Percentiles rank a stretch among this genome's conserved stretches.
Conservation (phyloP, 177 flowering plant genomes). For the Tripterygium wilfordii region DNA sequence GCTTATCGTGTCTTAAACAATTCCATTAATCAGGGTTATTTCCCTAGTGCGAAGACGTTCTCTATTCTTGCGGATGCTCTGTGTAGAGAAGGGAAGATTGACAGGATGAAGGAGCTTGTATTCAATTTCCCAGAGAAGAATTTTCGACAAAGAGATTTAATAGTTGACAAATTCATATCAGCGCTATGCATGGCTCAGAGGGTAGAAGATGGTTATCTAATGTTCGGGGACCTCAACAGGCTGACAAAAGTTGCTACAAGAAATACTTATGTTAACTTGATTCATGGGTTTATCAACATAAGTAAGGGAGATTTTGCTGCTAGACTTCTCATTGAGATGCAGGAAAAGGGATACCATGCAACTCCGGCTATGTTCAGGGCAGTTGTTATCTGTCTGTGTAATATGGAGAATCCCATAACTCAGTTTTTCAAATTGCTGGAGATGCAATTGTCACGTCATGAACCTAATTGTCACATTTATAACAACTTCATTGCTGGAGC, state of each 20-base stretch:
- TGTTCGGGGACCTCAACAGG: constrained; percentile 30
- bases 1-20: constrained; percentile 52
- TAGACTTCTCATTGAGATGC: constrained; percentile 68
- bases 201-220: constrained; percentile 54
- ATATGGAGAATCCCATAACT: constrained; percentile 33
- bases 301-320: constrained; percentile 64
- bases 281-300: constrained; percentile 37
- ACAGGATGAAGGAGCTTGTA: constrained; percentile 57
- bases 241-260: constrained; percentile 14
- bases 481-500: constrained; percentile 69
- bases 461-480: constrained; percentile 21
- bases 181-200: constrained; percentile 49
- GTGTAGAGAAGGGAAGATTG: constrained; percentile 54
- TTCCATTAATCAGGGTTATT: constrained; percentile 50
- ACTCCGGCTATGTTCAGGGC: constrained; percentile 26
- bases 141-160: constrained; percentile 24
- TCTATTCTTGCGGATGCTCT: constrained; percentile 54
- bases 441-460: constrained; percentile 35
- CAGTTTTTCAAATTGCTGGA: constrained; percentile 48
- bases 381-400: constrained; percentile 41
- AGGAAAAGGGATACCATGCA: constrained; percentile 52
- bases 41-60: constrained; percentile 50
- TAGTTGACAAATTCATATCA: constrained; percentile 38
- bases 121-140: constrained; percentile 30
- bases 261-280: constrained; percentile 32